phyloP scores from a whole-genome alignment of 2,329 filamentous ascomycete genomes.

The Colletotrichum sp. region DNA sequence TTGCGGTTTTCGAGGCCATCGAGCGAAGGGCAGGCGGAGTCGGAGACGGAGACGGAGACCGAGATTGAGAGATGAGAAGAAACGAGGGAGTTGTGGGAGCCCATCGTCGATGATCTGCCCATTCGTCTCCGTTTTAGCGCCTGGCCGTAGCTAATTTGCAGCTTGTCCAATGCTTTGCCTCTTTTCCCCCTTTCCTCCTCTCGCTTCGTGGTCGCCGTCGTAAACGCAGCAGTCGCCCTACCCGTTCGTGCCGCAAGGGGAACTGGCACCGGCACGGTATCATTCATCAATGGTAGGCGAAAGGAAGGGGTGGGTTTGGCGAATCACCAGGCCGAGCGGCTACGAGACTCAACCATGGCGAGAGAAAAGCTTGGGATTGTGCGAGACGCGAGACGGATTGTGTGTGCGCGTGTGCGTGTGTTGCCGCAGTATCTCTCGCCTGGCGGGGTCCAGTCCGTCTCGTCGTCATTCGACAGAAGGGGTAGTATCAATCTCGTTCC shows the following conservation, averaged over 20 bases:
- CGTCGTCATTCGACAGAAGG: neutral
- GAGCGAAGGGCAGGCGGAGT: neutral
- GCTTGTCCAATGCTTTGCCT: neutral
- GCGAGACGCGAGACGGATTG: neutral
- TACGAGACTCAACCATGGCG: neutral
- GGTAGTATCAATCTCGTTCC: neutral
- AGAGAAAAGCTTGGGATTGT: neutral
- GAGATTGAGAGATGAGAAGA: neutral
- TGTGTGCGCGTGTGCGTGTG: neutral
- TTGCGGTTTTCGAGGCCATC: neutral
- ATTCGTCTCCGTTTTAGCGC: neutral
- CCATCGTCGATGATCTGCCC: neutral
- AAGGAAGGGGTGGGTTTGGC: neutral
- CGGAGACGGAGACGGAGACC: neutral
- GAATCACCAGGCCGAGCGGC: neutral
- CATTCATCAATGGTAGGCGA: neutral
- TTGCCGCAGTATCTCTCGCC: neutral
- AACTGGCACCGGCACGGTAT: neutral
- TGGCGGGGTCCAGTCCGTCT: neutral
- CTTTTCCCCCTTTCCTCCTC: neutral
- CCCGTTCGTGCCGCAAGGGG: neutral
- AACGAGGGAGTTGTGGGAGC: neutral
- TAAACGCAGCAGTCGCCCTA: neutral
- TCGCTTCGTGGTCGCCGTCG: neutral
- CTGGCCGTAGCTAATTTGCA: neutral